These are phyloP conservation scores for Lipomyces mesembrius DNA, from an alignment of 805 yeast species.

Conservation along the genomic window DNA sequence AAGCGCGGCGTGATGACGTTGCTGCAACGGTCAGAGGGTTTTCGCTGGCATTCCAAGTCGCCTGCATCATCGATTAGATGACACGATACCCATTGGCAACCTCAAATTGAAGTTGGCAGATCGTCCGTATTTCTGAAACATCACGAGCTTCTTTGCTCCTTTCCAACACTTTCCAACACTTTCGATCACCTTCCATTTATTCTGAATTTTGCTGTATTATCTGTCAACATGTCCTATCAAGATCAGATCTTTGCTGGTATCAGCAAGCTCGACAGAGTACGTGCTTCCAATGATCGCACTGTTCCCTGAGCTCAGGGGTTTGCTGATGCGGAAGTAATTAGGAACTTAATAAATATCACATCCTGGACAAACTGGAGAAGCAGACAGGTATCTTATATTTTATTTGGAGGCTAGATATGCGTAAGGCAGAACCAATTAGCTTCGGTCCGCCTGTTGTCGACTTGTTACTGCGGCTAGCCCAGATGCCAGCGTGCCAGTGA, in stretches of 20 bases:
- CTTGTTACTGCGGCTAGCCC: background rate
- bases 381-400: conserved; percentile 40
- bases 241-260: conserved; percentile 42
- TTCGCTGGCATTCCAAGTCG: too few relatives aligned
- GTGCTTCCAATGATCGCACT: conserved; percentile 11
- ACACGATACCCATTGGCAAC: background rate
- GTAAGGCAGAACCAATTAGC: background rate
- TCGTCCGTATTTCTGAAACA: background rate
- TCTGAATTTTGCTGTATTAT: background rate
- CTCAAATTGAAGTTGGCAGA: background rate
- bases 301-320: background rate
- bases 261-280: conserved; percentile 41
- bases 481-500: background rate
- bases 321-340: conserved; percentile 11
- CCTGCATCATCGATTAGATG: too few relatives aligned
- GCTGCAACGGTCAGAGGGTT: too few relatives aligned
- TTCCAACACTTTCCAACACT: background rate
- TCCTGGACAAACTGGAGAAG: conserved; percentile 44
- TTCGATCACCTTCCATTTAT: background rate
- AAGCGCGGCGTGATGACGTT: too few relatives aligned
- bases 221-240: conserved; percentile 36
- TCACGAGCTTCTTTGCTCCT: background rate
- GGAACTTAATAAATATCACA: conserved; percentile 46
- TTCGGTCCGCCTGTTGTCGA: background rate
- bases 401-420: background rate